Percentiles rank a stretch among this genome's conserved stretches.
Conservation (phyloP, 2,329 filamentous ascomycete genomes). For the Harringtonia lauricola region DNA sequence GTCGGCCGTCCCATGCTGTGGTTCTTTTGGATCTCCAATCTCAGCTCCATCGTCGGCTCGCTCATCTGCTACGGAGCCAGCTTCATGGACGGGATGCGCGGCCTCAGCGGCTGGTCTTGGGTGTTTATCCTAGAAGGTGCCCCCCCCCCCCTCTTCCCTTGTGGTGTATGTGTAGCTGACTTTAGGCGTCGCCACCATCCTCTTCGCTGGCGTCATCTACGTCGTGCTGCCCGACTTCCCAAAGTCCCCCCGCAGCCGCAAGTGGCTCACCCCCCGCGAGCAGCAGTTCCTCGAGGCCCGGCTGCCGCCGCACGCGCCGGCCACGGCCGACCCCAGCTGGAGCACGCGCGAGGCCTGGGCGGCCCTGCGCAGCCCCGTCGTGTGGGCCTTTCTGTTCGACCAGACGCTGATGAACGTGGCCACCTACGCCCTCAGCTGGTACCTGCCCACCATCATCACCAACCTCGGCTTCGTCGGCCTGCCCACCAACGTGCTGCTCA, state of each 20-base stretch:
- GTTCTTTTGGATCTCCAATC: constrained; percentile 32
- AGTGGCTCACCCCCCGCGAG: constrained; percentile 33
- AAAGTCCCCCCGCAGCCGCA: constrained; percentile 29
- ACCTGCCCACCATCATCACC: constrained; percentile 28
- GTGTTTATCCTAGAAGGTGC: too few species aligned
- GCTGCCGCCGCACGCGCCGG: constrained; percentile 30
- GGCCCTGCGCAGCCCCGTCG: constrained; percentile 26
- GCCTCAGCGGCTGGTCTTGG: too few species aligned
- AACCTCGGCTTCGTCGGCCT: constrained; percentile 25
- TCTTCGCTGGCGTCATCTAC: constrained; percentile 34
- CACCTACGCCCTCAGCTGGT: constrained; percentile 30
- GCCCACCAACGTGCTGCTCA: constrained; percentile 34
- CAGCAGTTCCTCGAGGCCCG: constrained; percentile 36
- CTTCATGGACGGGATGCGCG: too few species aligned
- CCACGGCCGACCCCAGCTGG: constrained; percentile 28
- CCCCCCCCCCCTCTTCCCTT: too few species aligned
- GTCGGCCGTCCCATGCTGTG: constrained; percentile 32
- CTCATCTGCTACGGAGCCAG: too few species aligned
- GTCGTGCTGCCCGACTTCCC: constrained; percentile 5
- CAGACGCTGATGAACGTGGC: constrained; percentile 36
- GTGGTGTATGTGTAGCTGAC: too few species aligned
- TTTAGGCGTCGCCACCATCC: constrained; percentile 35
- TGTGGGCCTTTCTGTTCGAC: constrained; percentile 34
- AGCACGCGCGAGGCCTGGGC: constrained; percentile 24
- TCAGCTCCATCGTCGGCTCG: constrained; percentile 27